Percentiles rank a stretch among this genome's conserved stretches.
Conservation (phyloP, 306 rosid species). For the Chamaecrista fasciculata region DNA sequence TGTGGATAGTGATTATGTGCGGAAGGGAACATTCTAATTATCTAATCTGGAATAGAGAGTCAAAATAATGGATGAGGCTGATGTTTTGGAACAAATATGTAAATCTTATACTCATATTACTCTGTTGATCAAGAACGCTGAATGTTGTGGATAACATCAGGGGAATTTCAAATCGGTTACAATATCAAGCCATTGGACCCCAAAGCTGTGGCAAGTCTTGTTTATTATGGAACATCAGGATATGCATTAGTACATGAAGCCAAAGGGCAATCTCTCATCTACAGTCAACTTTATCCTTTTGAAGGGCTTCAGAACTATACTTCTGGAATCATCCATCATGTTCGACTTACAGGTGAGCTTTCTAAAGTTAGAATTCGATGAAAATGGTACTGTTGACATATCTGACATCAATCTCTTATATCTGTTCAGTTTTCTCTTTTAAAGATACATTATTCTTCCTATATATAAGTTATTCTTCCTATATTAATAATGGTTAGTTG, state of each 20-base stretch:
- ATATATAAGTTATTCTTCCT: neutral
- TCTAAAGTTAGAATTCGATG: neutral
- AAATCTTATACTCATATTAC: neutral
- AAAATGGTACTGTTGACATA: neutral
- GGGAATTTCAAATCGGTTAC: constrained; percentile 76
- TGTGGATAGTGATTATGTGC: neutral
- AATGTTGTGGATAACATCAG: constrained; percentile 35
- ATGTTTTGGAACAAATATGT: neutral
- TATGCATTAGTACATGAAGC: constrained; percentile 46
- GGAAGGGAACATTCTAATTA: neutral
- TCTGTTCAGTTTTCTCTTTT: neutral
- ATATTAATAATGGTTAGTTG: neutral
- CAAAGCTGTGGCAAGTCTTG: constrained; percentile 53
- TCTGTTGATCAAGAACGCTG: neutral
- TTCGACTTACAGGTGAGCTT: constrained; percentile 61
- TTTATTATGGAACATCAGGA: constrained; percentile 50
- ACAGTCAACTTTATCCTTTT: constrained; percentile 74
- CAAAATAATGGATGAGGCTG: neutral
- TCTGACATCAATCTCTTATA: neutral
- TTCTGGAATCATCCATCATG: constrained; percentile 91
- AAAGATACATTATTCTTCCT: neutral
- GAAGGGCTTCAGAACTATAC: constrained; percentile 82
- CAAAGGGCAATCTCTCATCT: constrained; percentile 65
- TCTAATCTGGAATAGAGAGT: neutral
- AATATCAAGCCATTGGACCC: constrained; percentile 69